phyloP scores from a whole-genome alignment of 1,284 basidiomycete species.

The Heterobasidion annosum region DNA sequence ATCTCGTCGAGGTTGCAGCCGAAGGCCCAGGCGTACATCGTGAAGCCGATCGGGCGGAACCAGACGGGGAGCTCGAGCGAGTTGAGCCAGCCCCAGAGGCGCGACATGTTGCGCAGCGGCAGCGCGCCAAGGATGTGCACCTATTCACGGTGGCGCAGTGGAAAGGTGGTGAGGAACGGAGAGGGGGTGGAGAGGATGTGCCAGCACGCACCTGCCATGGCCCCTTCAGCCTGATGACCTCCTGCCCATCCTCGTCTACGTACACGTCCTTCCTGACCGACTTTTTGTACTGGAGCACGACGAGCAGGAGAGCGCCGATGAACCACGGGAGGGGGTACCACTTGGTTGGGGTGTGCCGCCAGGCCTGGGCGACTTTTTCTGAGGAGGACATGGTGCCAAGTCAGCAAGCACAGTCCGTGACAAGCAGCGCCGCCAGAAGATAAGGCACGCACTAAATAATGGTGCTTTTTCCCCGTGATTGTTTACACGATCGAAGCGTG shows the following conservation, averaged over 20 bases:
- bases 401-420: neutral
- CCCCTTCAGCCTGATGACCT: slow-evolving; percentile 73
- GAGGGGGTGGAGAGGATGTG: neutral
- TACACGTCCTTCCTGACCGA: slow-evolving; percentile 53
- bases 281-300: slow-evolving; percentile 75
- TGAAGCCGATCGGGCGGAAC: slow-evolving; percentile 86
- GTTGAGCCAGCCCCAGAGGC: slow-evolving; percentile 95
- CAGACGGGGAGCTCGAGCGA: slow-evolving; percentile 88
- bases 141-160: slow-evolving; percentile 27
- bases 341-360: slow-evolving; percentile 83
- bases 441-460: slow-evolving; percentile 9
- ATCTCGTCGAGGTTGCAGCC: slow-evolving; percentile 94
- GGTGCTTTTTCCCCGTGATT: slow-evolving; percentile 9
- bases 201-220: slow-evolving; percentile 82
- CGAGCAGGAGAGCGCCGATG: slow-evolving; percentile 81
- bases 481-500: slow-evolving; percentile 6
- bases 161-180: neutral
- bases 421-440: neutral
- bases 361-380: slow-evolving; percentile 56
- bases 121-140: slow-evolving; percentile 94
- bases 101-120: slow-evolving; percentile 88
- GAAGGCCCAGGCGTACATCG: slow-evolving; percentile 80
- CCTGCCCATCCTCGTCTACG: slow-evolving; percentile 65
- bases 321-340: slow-evolving; percentile 96
- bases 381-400: slow-evolving; percentile 6